Base-by-base conservation (phyloP, 768 basidiomycete genomes). In the Pleurotus tuoliensis region DNA sequence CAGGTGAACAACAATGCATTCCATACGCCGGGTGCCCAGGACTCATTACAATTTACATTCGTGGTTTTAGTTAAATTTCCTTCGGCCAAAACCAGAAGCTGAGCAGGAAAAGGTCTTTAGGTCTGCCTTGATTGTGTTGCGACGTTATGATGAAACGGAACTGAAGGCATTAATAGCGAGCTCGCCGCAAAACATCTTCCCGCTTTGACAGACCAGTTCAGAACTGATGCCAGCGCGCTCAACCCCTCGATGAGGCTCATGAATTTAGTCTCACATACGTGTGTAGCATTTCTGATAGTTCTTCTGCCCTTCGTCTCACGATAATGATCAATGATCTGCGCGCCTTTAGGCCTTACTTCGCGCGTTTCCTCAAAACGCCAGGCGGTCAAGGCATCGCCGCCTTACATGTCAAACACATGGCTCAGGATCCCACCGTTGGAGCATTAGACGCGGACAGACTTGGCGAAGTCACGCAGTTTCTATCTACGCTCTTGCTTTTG, bases 171-270 rank as follows among this genome's bases (percentile, higher is more conserved):
- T 18, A 9, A 48, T 34, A 73, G 67, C 47, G 66, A 71, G 65
- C 61, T 75, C 47, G 71, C 74, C 20, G 76, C 76, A 38, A 75
- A 68, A 57, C 68, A 74, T 62, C 63, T 74, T 15, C 73, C 73
- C 11, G 63, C 58, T 15, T 56, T 77, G 22, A 64, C 68, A 2
- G 63, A 66, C 16, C 63, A 67, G 54, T 75, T 66, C 50, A 66
- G 63, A 51, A 52, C 59, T n/a, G 65, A 63, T 18, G 27, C 62
- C 1, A 62, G 63, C 15, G 62, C 63, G 3, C 48, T 67, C 16
- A 68, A 63, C 44, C 47, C 61, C 0, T 58, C 70, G 5, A 62
- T 64, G 56, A 64, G 56, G 7, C 65, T 73, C 58, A 58, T 77
- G 22, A 76, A 75, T 57, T 56, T 62, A 25, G 57, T 76, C 46